Evolutionary conservation across 192 early-diverging fungal genomes (phyloP).

Genomic region (Mortierella antarctica): DNA sequence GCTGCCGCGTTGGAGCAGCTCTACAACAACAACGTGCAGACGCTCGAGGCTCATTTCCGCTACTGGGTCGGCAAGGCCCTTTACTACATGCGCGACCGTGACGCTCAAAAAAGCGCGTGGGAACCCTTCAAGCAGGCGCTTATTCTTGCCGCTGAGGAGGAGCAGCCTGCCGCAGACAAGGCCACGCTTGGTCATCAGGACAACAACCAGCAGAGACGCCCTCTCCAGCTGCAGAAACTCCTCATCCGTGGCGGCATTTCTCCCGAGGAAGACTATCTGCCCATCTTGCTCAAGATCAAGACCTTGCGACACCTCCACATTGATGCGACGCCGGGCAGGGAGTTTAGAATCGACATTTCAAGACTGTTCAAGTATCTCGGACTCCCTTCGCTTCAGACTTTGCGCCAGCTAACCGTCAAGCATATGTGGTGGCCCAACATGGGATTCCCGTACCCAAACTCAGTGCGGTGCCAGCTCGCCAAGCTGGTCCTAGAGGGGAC

Average conservation of each 20-base stretch:
- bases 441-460: conserved; percentile 14
- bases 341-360: background rate
- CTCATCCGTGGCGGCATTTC: conserved; percentile 5
- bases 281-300: conserved; percentile 4
- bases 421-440: conserved; percentile 3
- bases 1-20: background rate
- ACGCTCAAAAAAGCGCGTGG: background rate
- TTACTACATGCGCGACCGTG: background rate
- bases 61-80: conserved; percentile 9
- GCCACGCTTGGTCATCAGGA: background rate
- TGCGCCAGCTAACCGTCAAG: conserved; percentile 1
- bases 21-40: background rate
- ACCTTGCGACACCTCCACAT: conserved; percentile 5
- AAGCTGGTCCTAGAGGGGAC: background rate
- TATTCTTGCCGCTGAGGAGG: background rate
- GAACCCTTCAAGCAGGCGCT: background rate
- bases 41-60: conserved; percentile 3
- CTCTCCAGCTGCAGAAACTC: background rate
- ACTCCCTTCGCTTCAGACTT: background rate
- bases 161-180: background rate
- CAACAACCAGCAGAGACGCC: too few species aligned
- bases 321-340: background rate
- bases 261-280: conserved; percentile 1
- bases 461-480: background rate
- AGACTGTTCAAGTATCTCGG: conserved; percentile 8